phyloP scores from a whole-genome alignment of 225 moss, liverwort and hornwort genomes.

The Neckera pumila region DNA sequence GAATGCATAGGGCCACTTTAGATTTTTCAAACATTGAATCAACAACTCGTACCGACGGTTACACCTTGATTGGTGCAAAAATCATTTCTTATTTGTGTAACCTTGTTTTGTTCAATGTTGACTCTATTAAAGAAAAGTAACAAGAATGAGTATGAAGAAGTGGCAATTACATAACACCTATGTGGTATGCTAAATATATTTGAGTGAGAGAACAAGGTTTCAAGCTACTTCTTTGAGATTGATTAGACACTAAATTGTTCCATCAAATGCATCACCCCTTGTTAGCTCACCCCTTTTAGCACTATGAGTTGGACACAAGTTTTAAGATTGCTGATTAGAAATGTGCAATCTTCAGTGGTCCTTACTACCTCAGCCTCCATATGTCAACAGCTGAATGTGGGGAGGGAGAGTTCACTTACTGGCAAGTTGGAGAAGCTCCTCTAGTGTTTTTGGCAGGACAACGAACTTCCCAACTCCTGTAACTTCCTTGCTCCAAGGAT shows the following conservation, averaged over 20 bases:
- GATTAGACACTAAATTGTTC: not conserved
- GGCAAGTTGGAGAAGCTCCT: conserved; percentile 14
- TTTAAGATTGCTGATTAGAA: not conserved
- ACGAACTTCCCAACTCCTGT: conserved; percentile 1
- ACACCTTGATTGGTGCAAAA: not conserved
- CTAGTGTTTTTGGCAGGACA: not conserved
- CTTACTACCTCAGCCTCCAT: not conserved
- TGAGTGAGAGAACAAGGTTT: not conserved
- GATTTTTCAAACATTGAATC: not conserved
- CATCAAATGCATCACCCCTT: not conserved
- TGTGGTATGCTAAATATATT: too few species aligned
- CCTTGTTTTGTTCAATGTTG: not conserved
- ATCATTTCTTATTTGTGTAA: not conserved
- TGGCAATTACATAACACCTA: not conserved
- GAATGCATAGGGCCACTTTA: not conserved
- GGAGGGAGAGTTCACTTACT: not conserved
- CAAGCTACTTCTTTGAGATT: not conserved
- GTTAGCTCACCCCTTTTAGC: not conserved
- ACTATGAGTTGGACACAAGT: not conserved
- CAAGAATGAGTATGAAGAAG: not conserved
- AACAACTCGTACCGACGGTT: not conserved
- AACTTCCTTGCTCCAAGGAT: conserved; percentile 19
- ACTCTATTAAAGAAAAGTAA: not conserved
- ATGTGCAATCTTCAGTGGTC: not conserved
- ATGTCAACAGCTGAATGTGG: not conserved